Evolutionary conservation across 2,329 filamentous ascomycete genomes (phyloP), one percentile per base, ranked within the genome.

Genomic region (Talaromyces pinophilus): DNA sequence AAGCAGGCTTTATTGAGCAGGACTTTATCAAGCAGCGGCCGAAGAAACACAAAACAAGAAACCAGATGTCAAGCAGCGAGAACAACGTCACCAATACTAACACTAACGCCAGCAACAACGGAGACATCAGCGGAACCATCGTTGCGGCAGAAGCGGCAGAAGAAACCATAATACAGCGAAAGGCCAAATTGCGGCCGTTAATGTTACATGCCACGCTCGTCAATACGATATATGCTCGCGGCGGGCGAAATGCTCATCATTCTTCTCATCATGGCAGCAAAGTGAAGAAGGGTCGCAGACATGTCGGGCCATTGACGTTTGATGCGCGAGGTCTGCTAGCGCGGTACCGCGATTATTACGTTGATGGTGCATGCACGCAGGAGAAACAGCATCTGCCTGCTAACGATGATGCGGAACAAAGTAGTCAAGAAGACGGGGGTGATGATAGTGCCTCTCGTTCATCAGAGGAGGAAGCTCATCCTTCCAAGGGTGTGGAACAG

Each of bases 171-270:
- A 35, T 57, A 40, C 52, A 62, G n/a, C 50, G 11, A 42, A 76
- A 74, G 35, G 69, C 67, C 5, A 73, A 70, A 65, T 61, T 81
- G 13, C 81, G 92, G 64, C 85, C 87, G 6, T 76, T 97, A 68
- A 84, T 91, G 22, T 79, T 97, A 62, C 94, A 97, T 75, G 92
- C 92, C 19, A 97, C 94, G 0, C 81, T 97, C 3, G 79, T 95
- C 61, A 97, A 97, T 76, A 96, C 93, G 0, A 86, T 93, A 15
- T 96, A 97, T 75, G 87, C 76, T 42, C 70, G 70, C 6, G 62
- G 57, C 30, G 66, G 52, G 13, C 52, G 54, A 33, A 57, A 59
- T 13, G 19, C 48, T 50, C 50, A 63, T 35, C 44, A 44, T 19
- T 52, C 48, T 54, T 33, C 50, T n/a, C 46, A 55, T 25, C 50